Base-by-base conservation (phyloP, 106 monocot species). In the Chionographis japonica region DNA sequence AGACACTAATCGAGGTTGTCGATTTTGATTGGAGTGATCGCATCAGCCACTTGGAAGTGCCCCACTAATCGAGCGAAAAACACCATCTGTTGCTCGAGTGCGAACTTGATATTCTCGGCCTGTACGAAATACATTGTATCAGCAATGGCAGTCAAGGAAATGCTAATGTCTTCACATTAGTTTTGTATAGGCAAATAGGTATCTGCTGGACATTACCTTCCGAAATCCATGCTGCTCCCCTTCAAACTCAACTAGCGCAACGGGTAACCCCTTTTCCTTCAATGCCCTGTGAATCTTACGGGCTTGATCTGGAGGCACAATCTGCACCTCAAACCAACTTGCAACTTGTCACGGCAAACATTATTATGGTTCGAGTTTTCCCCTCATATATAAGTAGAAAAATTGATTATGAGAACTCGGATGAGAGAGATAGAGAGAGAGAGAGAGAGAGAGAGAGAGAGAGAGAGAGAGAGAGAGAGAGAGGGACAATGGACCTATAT, bases 191-290 rank as follows among this genome's bases (percentile, higher is more conserved):
- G 8, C 49, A n/a, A 10, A 40, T 11, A 3, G 17, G 61, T 50
- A 14, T 27, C 35, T 4, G 35, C 16, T 46, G 6, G 67, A 13
- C 57, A 58, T 8, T 70, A 97, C 92, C 87, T 97, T 92, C 20
- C 92, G 81, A 56, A 98, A 98, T 12, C 97, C 97, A 61, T 98
- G 97, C 61, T 92, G 92, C 49, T 98, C 97, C 54, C 97, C 92
- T 78, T 92, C 97, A 73, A 62, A 98, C 63, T 92, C 90, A 6
- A 98, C 75, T 35, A 92, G 68, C 54, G 87, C 92, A 83, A 98
- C 97, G 62, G 97, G 87, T 56, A 98, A 46, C 3, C 91, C 92
- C 74, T 81, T 92, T 2, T 85, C 81, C 60, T 90, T 92, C 67
- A 98, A 60, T 39, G 92, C 89, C 37, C 40, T 77, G 70, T 92